These are phyloP conservation scores for Bothriochloa decipiens DNA, from an alignment of 176 grass and related monocot species.

Conservation along the genomic window DNA sequence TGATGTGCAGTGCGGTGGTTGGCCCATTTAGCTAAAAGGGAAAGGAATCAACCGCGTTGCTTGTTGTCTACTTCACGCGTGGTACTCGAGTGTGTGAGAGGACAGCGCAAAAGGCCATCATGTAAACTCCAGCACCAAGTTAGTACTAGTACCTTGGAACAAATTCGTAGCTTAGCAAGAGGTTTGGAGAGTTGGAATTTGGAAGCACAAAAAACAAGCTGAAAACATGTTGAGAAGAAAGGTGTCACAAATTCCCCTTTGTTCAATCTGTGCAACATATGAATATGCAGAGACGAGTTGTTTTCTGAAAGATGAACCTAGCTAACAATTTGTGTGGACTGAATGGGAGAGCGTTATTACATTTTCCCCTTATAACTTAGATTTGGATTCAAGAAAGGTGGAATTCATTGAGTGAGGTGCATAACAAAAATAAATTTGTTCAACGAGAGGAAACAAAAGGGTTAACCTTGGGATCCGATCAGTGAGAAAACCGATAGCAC, in stretches of 20 bases:
- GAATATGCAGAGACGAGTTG: not conserved
- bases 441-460: not conserved
- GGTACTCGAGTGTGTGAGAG: not conserved
- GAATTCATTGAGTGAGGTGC: not conserved
- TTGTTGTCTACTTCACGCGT: constrained; percentile 50
- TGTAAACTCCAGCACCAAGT: not conserved
- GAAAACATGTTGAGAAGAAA: not conserved
- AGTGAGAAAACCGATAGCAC: not conserved
- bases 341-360: not conserved
- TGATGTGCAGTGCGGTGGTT: constrained; percentile 4
- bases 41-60: constrained; percentile 30
- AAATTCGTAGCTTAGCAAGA: not conserved
- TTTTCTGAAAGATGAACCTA: too few relatives aligned
- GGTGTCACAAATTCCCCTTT: not conserved
- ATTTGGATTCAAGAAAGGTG: not conserved
- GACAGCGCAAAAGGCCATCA: not conserved
- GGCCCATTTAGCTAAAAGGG: not conserved
- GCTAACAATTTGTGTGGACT: not conserved
- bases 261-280: not conserved
- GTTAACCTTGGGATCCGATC: not conserved
- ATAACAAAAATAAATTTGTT: not conserved
- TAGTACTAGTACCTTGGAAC: not conserved
- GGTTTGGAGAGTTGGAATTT: not conserved
- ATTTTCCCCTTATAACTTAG: not conserved
- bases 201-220: not conserved